phyloP scores from a whole-genome alignment of 2,329 filamentous ascomycete genomes.

The Thermothelomyces thermophilus region DNA sequence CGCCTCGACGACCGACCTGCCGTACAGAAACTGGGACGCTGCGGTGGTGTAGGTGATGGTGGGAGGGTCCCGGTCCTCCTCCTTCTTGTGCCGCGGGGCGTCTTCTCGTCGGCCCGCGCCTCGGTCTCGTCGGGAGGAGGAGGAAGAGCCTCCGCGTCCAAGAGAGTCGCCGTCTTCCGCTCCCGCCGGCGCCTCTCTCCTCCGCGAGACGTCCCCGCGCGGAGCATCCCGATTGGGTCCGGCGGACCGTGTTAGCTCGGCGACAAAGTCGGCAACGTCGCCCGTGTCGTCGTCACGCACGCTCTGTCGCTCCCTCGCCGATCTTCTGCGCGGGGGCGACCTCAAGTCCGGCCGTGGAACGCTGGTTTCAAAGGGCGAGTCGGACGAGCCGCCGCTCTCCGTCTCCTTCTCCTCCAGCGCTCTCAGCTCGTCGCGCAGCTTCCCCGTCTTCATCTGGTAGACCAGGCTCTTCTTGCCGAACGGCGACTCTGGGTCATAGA shows the following conservation, averaged over 20 bases:
- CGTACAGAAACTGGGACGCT: constrained; percentile 87
- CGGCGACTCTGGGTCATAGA: constrained; percentile 41
- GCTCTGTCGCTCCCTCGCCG: neutral
- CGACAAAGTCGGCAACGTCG: neutral
- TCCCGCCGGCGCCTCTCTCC: no score
- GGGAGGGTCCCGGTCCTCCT: constrained; percentile 13
- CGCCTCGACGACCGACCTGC: constrained; percentile 70
- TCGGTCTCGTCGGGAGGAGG: neutral
- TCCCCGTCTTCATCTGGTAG: constrained; percentile 45
- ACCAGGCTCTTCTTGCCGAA: constrained; percentile 53
- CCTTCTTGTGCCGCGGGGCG: neutral
- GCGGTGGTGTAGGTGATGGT: constrained; percentile 62
- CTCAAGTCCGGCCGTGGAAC: constrained; percentile 3
- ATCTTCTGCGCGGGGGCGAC: neutral
- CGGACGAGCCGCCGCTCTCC: neutral
- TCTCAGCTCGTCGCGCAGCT: constrained; percentile 31
- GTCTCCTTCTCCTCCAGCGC: neutral
- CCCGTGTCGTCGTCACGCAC: neutral
- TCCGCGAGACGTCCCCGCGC: neutral
- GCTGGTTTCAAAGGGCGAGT: constrained; percentile 5
- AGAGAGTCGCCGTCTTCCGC: neutral
- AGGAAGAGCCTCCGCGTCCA: neutral
- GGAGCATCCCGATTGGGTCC: neutral
- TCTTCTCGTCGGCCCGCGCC: neutral
- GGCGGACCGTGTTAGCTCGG: constrained; percentile 4